Evolutionary conservation across 164 flowering plant genomes (phyloP), one percentile per base, ranked within the genome.

Genomic region (Liquidambar formosana): DNA sequence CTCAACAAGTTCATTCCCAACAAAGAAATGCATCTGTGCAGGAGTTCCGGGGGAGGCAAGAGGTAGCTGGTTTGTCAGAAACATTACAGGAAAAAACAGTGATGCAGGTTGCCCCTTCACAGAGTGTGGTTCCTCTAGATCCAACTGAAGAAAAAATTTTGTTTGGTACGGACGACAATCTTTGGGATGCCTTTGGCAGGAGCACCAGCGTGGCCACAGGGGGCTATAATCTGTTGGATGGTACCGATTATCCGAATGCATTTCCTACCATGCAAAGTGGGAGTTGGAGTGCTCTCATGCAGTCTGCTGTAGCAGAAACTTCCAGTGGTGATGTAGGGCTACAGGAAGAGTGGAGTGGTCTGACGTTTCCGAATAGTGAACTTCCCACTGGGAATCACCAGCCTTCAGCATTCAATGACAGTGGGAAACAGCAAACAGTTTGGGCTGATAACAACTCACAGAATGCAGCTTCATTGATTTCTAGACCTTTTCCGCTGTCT

Each of bases 251-350:
- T 62, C 51, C 47, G 47, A 66, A 63, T 61, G 68, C 71, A 65
- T 67, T 63, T 56, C 75, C 85, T 46, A 76, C 83, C 49, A 3
- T 78, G 65, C 83, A 78, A 64, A 78, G 84, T 77, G 82, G 86
- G 58, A 80, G 80, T 67, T 83, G 86, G 86, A 83, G 84, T 83
- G 86, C 84, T 61, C 82, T 83, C 49, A 83, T 83, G 82, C 84
- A 80, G 62, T 83, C 84, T 67, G 84, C 86, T 61, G 78, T 83
- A 14, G 84, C 84, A 67, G 86, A 83, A 74, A 76, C 82, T 60
- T 74, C 76, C 22, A 73, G 79, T 64, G 60, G 65, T 75, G 76
- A 78, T 65, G 46, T 38, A 16, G 73, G 80, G 11, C 11, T 63
- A 47, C 81, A 72, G 57, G 85, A 82, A 58, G 78, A 78, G 43